Percentiles rank a stretch among this genome's conserved stretches.
These are phyloP conservation scores for Aspergillus japonicus DNA, from an alignment of 2,329 filamentous ascomycete genomes.

Conservation along the genomic window DNA sequence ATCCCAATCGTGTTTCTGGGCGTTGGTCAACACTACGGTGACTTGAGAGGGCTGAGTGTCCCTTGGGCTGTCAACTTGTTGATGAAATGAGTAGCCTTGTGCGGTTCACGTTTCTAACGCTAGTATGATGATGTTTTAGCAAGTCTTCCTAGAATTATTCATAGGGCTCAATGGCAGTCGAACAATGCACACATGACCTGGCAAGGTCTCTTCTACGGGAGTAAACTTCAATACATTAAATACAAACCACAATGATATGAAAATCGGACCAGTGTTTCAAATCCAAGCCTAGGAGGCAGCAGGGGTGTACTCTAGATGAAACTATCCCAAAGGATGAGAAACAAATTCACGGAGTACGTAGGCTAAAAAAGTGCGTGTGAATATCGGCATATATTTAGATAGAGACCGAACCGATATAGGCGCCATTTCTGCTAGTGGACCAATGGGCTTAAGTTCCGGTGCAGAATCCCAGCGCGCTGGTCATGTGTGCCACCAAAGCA, in stretches of 20 bases:
- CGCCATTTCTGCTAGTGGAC: neutral
- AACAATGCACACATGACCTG: neutral
- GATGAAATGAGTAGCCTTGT: slow-evolving; percentile 48
- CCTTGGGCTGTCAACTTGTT: slow-evolving; percentile 61
- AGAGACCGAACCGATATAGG: neutral
- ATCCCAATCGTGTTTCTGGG: slow-evolving; percentile 94
- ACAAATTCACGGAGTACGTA: too few species aligned
- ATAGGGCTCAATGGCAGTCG: neutral
- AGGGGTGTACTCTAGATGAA: too few species aligned
- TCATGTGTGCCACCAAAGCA: neutral
- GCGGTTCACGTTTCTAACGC: neutral
- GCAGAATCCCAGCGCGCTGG: neutral
- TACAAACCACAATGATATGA: too few species aligned
- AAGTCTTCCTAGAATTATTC: neutral
- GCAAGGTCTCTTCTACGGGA: neutral
- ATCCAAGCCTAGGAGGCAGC: too few species aligned
- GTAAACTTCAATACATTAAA: too few species aligned
- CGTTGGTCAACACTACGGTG: slow-evolving; percentile 66
- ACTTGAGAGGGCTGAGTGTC: slow-evolving; percentile 64
- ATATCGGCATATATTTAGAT: neutral
- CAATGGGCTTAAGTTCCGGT: neutral
- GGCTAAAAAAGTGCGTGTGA: neutral
- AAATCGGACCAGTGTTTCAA: too few species aligned
- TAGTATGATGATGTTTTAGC: neutral
- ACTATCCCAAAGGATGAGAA: too few species aligned